phyloP scores from a whole-genome alignment of 2,329 filamentous ascomycete genomes.

The Lasiodiplodia citricola region DNA sequence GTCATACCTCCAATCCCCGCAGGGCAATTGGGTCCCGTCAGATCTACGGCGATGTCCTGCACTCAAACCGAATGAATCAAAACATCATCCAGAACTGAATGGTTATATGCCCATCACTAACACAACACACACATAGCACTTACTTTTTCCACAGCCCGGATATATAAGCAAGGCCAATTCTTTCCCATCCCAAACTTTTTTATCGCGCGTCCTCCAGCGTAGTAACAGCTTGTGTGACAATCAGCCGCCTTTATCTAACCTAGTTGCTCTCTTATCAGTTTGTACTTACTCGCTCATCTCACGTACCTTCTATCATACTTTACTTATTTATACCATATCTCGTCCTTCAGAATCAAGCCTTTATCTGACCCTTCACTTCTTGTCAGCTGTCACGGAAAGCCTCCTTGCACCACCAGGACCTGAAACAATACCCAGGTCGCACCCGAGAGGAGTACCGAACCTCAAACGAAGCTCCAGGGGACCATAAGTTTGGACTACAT shows the following conservation, averaged over 20 bases:
- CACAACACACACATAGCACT: background rate
- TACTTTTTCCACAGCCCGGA: background rate
- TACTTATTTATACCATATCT: background rate
- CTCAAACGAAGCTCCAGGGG: background rate
- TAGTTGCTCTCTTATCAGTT: background rate
- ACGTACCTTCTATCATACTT: background rate
- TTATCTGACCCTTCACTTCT: background rate
- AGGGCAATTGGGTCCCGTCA: slow-evolving; percentile 12
- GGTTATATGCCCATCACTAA: no score
- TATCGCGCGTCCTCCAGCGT: background rate
- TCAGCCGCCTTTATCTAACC: background rate
- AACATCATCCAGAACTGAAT: background rate
- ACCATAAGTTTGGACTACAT: background rate
- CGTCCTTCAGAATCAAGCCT: background rate
- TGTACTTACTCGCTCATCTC: slow-evolving; percentile 1
- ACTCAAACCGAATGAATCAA: background rate
- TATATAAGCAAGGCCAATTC: background rate
- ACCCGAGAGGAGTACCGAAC: background rate
- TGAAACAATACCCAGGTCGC: background rate
- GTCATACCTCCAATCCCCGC: background rate
- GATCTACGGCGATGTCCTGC: background rate
- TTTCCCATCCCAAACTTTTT: background rate
- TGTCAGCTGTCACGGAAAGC: background rate
- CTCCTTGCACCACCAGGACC: background rate
- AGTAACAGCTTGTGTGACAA: background rate